Evolutionary conservation across 2,329 filamentous ascomycete genomes (phyloP).

Genomic region (Colletotrichum tabaci): DNA sequence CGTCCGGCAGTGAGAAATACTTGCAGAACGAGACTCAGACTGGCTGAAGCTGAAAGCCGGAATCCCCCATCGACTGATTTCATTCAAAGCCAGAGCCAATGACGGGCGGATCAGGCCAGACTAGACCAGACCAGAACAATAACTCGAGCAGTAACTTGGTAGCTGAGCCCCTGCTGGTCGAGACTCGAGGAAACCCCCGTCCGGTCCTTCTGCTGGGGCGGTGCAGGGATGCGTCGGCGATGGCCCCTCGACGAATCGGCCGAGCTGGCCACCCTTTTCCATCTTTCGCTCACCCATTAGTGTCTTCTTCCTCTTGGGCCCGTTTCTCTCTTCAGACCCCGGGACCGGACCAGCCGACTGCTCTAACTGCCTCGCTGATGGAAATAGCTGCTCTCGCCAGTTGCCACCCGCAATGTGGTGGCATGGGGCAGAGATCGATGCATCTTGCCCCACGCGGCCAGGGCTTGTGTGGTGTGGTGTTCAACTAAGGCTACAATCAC

Average conservation of each 20-base stretch:
- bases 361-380: not conserved
- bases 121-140: too few relatives aligned
- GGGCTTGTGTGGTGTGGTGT: not conserved
- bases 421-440: not conserved
- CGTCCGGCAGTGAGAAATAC: not conserved
- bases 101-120: not conserved
- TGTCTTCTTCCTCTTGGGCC: not conserved
- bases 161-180: constrained; percentile 19
- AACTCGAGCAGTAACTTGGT: not conserved
- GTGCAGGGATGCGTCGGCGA: constrained; percentile 28
- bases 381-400: not conserved
- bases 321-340: not conserved
- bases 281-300: too few relatives aligned
- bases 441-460: not conserved
- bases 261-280: constrained; percentile 24
- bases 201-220: constrained; percentile 31
- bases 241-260: constrained; percentile 31
- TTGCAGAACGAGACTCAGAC: not conserved
- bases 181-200: constrained; percentile 8
- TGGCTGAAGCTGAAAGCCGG: not conserved
- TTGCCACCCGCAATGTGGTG: not conserved
- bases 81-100: constrained; percentile 32
- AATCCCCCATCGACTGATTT: constrained; percentile 7
- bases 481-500: too few relatives aligned
- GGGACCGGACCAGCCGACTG: not conserved